Evolutionary conservation across 108 stramenopile genomes (phyloP).

Genomic region (Skeletonema marinoi): DNA sequence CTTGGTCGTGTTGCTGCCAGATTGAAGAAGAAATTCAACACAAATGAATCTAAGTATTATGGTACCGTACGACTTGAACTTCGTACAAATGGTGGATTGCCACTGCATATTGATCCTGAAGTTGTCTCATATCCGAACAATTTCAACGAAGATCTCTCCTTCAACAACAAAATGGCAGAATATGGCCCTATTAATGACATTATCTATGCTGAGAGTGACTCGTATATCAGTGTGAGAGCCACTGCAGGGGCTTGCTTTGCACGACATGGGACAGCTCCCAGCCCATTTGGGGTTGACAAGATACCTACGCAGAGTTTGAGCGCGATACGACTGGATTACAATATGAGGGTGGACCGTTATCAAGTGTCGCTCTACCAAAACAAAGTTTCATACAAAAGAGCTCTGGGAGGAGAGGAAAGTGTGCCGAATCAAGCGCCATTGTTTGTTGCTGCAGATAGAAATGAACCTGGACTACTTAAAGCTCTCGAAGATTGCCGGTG

Average conservation of each 20-base stretch:
- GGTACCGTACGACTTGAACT: slow-evolving; percentile 2
- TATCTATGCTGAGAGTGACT: slow-evolving; percentile 16
- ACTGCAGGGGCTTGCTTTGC: slow-evolving; percentile 22
- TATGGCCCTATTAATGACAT: slow-evolving; percentile 25
- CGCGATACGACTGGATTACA: background rate
- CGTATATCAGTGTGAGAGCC: slow-evolving; percentile 7
- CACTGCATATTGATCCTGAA: slow-evolving; percentile 9
- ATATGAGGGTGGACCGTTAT: slow-evolving; percentile 8
- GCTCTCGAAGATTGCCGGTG: slow-evolving; percentile 8
- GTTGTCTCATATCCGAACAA: slow-evolving; percentile 7
- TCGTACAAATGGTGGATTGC: background rate
- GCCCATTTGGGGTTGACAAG: background rate
- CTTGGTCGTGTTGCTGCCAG: slow-evolving; percentile 19
- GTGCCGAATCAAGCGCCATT: too few species aligned
- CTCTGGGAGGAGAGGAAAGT: slow-evolving; percentile 1
- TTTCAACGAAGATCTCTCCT: background rate
- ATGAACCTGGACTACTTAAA: background rate
- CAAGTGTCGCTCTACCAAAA: background rate
- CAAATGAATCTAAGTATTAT: background rate
- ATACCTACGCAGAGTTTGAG: slow-evolving; percentile 26
- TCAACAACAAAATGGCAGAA: slow-evolving; percentile 17
- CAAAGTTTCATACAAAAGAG: background rate
- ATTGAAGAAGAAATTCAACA: slow-evolving; percentile 9
- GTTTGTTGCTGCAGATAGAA: background rate
- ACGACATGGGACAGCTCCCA: slow-evolving; percentile 8